Conservation (phyloP, 2,329 filamentous ascomycete species). For the Paecilomyces sp. region DNA sequence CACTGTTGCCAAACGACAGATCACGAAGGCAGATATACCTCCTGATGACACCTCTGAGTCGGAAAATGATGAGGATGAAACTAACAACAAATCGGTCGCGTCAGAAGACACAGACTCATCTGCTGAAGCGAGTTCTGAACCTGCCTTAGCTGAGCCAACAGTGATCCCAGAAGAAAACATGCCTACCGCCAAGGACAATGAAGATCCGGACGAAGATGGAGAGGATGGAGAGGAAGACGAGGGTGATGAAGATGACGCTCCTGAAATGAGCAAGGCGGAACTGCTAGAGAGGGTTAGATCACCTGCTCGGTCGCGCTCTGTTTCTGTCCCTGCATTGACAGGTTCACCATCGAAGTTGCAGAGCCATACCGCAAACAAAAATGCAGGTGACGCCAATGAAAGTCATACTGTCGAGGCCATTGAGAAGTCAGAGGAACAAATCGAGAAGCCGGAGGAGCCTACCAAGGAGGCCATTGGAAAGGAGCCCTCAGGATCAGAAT, state of each 20-base stretch:
- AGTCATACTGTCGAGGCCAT: not conserved
- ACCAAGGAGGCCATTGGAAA: not conserved
- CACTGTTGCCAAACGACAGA: not conserved
- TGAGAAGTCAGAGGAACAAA: not conserved
- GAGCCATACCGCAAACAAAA: not conserved
- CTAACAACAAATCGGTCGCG: not conserved
- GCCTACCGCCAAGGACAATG: not conserved
- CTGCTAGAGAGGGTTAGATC: not conserved
- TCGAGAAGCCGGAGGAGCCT: not conserved
- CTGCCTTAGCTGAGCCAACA: not conserved
- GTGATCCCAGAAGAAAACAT: not conserved
- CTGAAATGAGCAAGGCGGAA: conserved; percentile 2
- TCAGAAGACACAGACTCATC: not conserved
- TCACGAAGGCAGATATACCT: not conserved
- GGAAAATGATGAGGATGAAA: not conserved
- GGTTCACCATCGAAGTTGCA: not conserved
- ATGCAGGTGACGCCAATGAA: not conserved
- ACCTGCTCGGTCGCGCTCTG: not conserved
- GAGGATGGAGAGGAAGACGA: not conserved
- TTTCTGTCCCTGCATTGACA: not conserved
- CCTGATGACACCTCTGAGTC: not conserved
- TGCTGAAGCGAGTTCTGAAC: not conserved
- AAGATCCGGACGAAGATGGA: not conserved
- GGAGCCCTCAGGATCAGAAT: not conserved
- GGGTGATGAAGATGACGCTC: not conserved